Evolutionary conservation across 306 rosid species (phyloP), one percentile per base, ranked within the genome.

Genomic region (Cicer chorassanicum): DNA sequence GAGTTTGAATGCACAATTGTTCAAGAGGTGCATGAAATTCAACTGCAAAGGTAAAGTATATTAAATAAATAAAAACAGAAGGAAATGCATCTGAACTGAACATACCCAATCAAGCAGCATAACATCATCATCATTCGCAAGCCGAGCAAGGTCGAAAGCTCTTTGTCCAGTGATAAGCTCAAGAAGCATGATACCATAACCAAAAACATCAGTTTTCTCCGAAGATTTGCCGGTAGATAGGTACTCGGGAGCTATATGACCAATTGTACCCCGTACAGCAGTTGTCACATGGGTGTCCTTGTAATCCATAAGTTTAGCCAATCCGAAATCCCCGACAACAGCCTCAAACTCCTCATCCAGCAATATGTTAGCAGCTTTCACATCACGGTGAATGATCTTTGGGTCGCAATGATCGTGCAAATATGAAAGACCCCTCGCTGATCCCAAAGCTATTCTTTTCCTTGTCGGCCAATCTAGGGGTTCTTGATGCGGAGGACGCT

Each of bases 81-180:
- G 54, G 36, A 66, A 48, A 24, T 53, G 48, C 5, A 59, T 69
- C 48, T 44, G 41, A 24, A 3, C 54, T 67, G 12, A 54, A 79
- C 92, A 85, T 87, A 94, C 99, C 99, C 97, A 94, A 88, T 94
- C 98, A 74, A 94, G 98, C 64, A 94, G 85, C 98, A 94, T 94
- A 78, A 94, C 98, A 80, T 94, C 98, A 5, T 94, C 98, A 69
- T 94, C 98, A 78, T 94, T 94, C 4, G 98, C 98, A 29, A 94
- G 97, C 73, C 98, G 91, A 73, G 98, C 96, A 81, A 91, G 96
- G 84, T 94, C 98, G 5, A 94, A 94, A 62, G 99, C 96, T 72
- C 99, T 86, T 82, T 92, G 99, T 71, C 99, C 97, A 40, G 97
- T 92, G 50, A 94, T 94, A 29, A 94, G 90, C 89, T 94, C 99